These are phyloP conservation scores for Stereocaulon alpinum DNA, from an alignment of 495 filamentous ascomycete genomes.

Conservation along the genomic window DNA sequence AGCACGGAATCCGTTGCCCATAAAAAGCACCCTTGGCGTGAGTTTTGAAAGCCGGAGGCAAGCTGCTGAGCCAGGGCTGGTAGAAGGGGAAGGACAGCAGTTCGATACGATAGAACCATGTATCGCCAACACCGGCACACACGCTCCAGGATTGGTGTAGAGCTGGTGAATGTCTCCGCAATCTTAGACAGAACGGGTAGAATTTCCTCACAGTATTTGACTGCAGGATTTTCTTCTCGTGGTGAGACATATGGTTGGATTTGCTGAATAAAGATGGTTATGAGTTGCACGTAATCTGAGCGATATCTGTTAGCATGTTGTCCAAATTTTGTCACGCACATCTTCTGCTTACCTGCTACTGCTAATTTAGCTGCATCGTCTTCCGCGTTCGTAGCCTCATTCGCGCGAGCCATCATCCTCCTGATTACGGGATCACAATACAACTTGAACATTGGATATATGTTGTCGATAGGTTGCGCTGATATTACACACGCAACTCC, in stretches of 20 bases:
- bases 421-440: slow-evolving; percentile 90
- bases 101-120: slow-evolving; percentile 92
- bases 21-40: slow-evolving; percentile 89
- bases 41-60: slow-evolving; percentile 69
- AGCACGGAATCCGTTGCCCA: slow-evolving; percentile 95
- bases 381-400: slow-evolving; percentile 68
- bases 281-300: slow-evolving; percentile 75
- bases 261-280: slow-evolving; percentile 78
- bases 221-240: slow-evolving; percentile 73
- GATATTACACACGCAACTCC: slow-evolving; percentile 86
- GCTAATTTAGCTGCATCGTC: slow-evolving; percentile 70
- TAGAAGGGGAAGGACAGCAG: slow-evolving; percentile 74
- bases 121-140: slow-evolving; percentile 90
- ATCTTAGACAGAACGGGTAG: slow-evolving; percentile 77
- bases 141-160: slow-evolving; percentile 80
- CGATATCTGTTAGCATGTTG: slow-evolving; percentile 20
- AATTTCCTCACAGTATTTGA: slow-evolving; percentile 92
- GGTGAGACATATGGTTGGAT: slow-evolving; percentile 67
- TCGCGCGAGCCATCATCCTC: slow-evolving; percentile 76
- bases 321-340: background rate
- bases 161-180: slow-evolving; percentile 72
- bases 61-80: slow-evolving; percentile 80
- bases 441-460: slow-evolving; percentile 74
- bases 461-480: slow-evolving; percentile 67
- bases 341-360: slow-evolving; percentile 58